Base-by-base conservation (phyloP, 2,329 filamentous ascomycete genomes). In the Fusarium phyllophilum region DNA sequence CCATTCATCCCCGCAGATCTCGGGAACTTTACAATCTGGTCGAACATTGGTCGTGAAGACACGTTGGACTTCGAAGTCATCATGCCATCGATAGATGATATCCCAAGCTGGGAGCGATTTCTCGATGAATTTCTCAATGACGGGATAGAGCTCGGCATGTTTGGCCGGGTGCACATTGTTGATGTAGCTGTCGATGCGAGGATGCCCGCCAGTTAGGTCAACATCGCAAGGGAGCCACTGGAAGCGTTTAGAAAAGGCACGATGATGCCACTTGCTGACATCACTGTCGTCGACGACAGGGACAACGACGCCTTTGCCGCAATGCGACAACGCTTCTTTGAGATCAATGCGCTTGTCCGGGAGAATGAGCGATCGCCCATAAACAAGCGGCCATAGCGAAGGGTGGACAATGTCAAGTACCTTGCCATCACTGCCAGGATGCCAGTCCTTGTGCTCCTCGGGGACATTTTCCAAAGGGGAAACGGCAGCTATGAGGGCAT, bases 211-310 rank as follows among this genome's bases (percentile, higher is more conserved):
- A 4, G 79, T 76, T 48, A 88, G 79, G n/a, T 82, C 76, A 22
- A 90, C 81, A 8, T 88, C 84, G 55, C 84, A 84, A 18, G 88
- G 88, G 20, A 90, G 79, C 86, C 85, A 87, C 66, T 87, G 85
- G 45, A 80, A 85, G 36, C 54, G 49, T 29, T 59, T 62, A 9
- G 75, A 77, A 22, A 75, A 58, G 36, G 33, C 29, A 12, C n/a
- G 26, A 5, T 20, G 17, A 15, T 34, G 33, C 26, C 31, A 36
- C 10, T 31, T 22, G 22, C 54, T 31, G 12, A 48, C 55, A 17
- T 24, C 22, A 7, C 49, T 31, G 7, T 59, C 26, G 17, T 61
- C 24, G 33, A 38, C 58, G 33, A 38, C 58, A 10, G 82, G 75
- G 22, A 82, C 66, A 22, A 77, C 57, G 12, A 78, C 70, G 15